Evolutionary conservation across 768 basidiomycete genomes (phyloP).

Genomic region (Phanerochaete sordida): DNA sequence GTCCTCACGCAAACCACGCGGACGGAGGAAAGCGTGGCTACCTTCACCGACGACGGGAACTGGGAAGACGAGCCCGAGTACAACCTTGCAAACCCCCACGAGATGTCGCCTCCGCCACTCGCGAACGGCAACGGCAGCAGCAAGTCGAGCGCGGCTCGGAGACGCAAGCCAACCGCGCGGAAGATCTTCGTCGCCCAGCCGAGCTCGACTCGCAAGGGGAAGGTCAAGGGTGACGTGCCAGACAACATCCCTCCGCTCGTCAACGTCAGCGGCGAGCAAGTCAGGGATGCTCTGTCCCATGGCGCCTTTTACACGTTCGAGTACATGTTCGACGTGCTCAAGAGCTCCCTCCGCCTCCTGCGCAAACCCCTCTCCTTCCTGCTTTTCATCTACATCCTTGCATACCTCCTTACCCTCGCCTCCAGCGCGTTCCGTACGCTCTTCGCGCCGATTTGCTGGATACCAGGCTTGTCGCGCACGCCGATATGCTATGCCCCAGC

Average conservation of each 20-base stretch:
- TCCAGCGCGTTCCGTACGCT: slow-evolving; percentile 41
- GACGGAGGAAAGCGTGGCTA: not conserved
- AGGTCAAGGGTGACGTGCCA: slow-evolving; percentile 1
- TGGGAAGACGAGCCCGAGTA: slow-evolving; percentile 14
- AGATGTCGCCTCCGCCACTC: slow-evolving; percentile 6
- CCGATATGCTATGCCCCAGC: slow-evolving; percentile 35
- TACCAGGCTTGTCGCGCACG: slow-evolving; percentile 55
- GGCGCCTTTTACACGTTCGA: slow-evolving; percentile 22
- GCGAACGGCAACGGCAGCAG: not conserved
- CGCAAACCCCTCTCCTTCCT: slow-evolving; percentile 54
- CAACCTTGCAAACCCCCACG: slow-evolving; percentile 12
- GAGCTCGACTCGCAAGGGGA: not conserved
- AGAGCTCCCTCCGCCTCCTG: slow-evolving; percentile 44
- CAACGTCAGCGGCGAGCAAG: slow-evolving; percentile 19
- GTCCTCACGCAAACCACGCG: not conserved
- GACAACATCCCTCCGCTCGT: slow-evolving; percentile 5
- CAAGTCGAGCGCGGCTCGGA: not conserved
- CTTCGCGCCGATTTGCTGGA: slow-evolving; percentile 54
- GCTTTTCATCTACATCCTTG: slow-evolving; percentile 48
- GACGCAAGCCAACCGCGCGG: slow-evolving; percentile 6
- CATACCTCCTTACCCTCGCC: slow-evolving; percentile 39
- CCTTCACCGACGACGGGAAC: slow-evolving; percentile 6
- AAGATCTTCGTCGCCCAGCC: slow-evolving; percentile 12
- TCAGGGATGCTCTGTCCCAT: slow-evolving; percentile 12
- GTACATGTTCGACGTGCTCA: slow-evolving; percentile 49